Percentiles rank a stretch among this genome's conserved stretches.
These are phyloP conservation scores for Podila horticola DNA, from an alignment of 192 early-diverging fungal species.

Conservation along the genomic window DNA sequence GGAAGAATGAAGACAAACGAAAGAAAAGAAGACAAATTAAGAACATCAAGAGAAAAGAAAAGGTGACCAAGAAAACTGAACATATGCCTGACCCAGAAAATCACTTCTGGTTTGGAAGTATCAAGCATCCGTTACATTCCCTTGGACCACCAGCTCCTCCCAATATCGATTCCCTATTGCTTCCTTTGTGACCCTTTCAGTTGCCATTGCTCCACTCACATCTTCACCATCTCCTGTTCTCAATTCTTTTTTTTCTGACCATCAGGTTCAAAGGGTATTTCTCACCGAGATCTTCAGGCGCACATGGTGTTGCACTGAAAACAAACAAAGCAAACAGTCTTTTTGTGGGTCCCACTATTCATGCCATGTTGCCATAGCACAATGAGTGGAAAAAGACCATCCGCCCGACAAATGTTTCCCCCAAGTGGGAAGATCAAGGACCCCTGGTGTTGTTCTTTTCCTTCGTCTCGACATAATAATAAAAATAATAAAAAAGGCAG, in stretches of 20 bases:
- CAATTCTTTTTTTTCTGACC: conserved; percentile 7
- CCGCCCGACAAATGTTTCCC: neutral
- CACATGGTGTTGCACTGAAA: neutral
- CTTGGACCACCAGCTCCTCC: too few relatives aligned
- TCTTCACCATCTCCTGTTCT: too few relatives aligned
- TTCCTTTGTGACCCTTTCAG: too few relatives aligned
- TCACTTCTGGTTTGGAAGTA: too few relatives aligned
- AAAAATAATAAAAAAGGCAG: conserved; percentile 13
- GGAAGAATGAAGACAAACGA: too few relatives aligned
- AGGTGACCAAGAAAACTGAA: neutral
- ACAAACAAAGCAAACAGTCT: neutral
- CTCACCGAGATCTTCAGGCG: conserved; percentile 52
- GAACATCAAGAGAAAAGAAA: conserved; percentile 9
- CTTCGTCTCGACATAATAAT: conserved; percentile 23
- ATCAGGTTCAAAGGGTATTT: conserved; percentile 57
- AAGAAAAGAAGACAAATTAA: too few relatives aligned
- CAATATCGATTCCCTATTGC: too few relatives aligned
- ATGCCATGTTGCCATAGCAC: neutral
- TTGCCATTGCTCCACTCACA: too few relatives aligned
- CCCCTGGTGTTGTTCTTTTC: conserved; percentile 56
- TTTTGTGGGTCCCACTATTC: neutral
- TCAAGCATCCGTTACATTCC: too few relatives aligned
- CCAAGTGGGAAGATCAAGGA: conserved; percentile 52
- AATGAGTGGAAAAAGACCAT: conserved; percentile 4
- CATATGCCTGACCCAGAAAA: too few relatives aligned